Evolutionary conservation across 352 stramenopile genomes (phyloP).

Genomic region (Phytophthora capsici): DNA sequence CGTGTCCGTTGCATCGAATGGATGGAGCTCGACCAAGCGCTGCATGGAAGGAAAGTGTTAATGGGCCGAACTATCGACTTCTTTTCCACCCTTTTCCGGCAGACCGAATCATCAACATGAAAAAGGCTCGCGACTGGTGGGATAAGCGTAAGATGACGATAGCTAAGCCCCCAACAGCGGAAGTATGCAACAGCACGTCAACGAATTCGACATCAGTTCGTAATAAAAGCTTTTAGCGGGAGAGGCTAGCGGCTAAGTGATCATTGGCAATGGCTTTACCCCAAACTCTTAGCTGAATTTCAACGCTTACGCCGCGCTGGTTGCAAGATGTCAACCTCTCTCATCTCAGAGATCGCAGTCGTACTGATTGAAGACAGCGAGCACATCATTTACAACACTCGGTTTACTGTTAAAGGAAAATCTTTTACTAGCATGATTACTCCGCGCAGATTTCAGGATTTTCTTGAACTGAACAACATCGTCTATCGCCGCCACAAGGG

Average conservation of each 20-base stretch:
- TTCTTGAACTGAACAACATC: slow-evolving; percentile 11
- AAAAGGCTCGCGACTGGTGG: slow-evolving; percentile 19
- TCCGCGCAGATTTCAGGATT: slow-evolving; percentile 5
- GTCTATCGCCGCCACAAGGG: slow-evolving; percentile 4
- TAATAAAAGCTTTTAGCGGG: not conserved
- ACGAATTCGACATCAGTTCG: not conserved
- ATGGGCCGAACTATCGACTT: slow-evolving; percentile 1
- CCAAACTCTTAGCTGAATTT: not conserved
- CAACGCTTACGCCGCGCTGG: not conserved
- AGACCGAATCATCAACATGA: slow-evolving; percentile 2
- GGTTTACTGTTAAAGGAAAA: not conserved
- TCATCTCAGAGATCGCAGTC: not conserved
- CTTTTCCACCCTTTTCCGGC: slow-evolving; percentile 2
- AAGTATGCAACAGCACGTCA: not conserved
- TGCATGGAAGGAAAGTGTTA: too few species aligned
- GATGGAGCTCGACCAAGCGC: too few species aligned
- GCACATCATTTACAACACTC: not conserved
- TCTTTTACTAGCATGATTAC: not conserved
- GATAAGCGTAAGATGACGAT: too few species aligned
- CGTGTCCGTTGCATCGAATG: slow-evolving; percentile 1
- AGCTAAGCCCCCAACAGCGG: not conserved
- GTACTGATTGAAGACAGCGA: not conserved
- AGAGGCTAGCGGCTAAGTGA: not conserved
- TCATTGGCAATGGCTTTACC: not conserved
- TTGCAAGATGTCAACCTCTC: not conserved